Evolutionary conservation across 345 rosid genomes (phyloP), one percentile per base, ranked within the genome.

Genomic region (Conringia planisiliqua): DNA sequence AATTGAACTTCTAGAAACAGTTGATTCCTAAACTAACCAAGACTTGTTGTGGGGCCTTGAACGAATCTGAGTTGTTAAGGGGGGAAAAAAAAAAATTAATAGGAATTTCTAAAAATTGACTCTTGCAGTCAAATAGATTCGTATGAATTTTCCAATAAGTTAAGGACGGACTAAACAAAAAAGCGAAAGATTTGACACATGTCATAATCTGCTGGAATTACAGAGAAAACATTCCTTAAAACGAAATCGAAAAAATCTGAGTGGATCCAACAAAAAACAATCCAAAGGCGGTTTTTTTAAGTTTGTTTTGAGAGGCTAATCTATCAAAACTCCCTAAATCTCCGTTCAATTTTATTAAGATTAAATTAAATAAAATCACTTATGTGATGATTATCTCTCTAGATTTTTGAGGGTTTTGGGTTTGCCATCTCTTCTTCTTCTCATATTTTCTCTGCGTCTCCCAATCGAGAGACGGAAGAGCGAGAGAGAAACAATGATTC

Each of bases 351-450:
- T 3, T 18, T 7, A 10, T 29, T 6, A 39, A 27, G 33, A 59
- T 50, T 38, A 29, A 36, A 66, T 27, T 12, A 48, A 27, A 71
- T 10, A 48, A 74, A 16, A 8, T 12, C 36, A 60, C 33, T 47
- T 58, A 48, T 10, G 54, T 50, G 55, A 62, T 63, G 3, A 48
- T 74, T 67, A 74, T 58, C 78, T 59, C 58, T 59, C 62, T 50
- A 47, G 67, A 71, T 60, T 71, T 60, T 59, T 30, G 4, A 38
- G 62, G 67, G 27, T 6, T 71, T 30, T 52, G 12, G 20, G 16
- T 1, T 63, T 14, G 42, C 62, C 17, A 51, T 50, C 30, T 30
- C 55, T 72, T 59, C 24, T 27, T 18, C 35, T 35, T 8, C 35
- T 38, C 32, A 51, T 62, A 38, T 17, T 17, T 4, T 72, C 40